These are phyloP conservation scores for Pseudopithomyces maydicus DNA, from an alignment of 2,329 filamentous ascomycete genomes.

Conservation along the genomic window DNA sequence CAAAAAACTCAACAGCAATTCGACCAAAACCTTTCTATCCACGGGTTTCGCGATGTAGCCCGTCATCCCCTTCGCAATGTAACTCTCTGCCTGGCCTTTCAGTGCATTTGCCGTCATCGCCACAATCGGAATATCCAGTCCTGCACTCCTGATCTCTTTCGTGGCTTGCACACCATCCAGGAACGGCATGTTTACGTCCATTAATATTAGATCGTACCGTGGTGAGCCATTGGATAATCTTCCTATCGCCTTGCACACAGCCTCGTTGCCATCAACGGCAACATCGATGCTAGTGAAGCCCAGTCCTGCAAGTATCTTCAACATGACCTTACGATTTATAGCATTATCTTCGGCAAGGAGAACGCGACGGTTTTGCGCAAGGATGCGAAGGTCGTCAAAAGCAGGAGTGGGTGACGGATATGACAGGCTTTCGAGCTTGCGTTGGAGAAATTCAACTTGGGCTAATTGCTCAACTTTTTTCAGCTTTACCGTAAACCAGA, in stretches of 20 bases:
- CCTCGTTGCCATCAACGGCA: conserved; percentile 50
- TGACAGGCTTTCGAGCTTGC: conserved; percentile 15
- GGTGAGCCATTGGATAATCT: conserved; percentile 4
- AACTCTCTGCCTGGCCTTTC: conserved; percentile 60
- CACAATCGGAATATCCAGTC: conserved; percentile 51
- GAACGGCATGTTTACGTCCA: conserved; percentile 45
- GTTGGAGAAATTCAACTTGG: conserved; percentile 16
- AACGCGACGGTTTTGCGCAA: conserved; percentile 29
- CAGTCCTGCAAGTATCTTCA: conserved; percentile 51
- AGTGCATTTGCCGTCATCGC: conserved; percentile 63
- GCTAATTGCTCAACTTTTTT: conserved; percentile 34
- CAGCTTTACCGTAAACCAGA: conserved; percentile 48
- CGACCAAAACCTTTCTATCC: conserved; percentile 54
- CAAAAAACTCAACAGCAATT: conserved; percentile 44
- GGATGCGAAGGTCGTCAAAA: conserved; percentile 26
- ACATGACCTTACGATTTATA: conserved; percentile 55
- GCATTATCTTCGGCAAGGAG: conserved; percentile 56
- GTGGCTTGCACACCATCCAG: conserved; percentile 37
- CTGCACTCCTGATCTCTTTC: conserved; percentile 29
- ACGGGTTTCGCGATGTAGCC: conserved; percentile 63
- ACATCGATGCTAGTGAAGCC: conserved; percentile 40
- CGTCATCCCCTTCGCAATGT: conserved; percentile 60
- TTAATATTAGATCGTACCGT: conserved; percentile 38
- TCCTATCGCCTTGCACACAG: conserved; percentile 37
- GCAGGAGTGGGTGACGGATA: conserved; percentile 14